These are phyloP conservation scores for Hansenula sp. DNA, from an alignment of 1,139 yeast genomes.

Conservation along the genomic window DNA sequence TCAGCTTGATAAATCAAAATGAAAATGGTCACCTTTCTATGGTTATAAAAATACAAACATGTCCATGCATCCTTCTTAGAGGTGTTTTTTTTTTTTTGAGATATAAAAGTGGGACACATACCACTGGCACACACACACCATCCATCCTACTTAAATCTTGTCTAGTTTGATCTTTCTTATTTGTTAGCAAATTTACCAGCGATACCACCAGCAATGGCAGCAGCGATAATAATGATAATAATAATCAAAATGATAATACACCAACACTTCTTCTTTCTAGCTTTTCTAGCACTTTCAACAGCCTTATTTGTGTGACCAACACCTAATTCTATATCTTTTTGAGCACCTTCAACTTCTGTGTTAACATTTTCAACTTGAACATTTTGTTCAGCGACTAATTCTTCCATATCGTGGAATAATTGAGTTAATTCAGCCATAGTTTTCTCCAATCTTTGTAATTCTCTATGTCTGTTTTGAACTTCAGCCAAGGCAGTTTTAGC, in stretches of 20 bases:
- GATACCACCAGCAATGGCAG: constrained; percentile 21
- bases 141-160: neutral
- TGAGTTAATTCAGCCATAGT: constrained; percentile 95
- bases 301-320: constrained; percentile 94
- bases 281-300: constrained; percentile 80
- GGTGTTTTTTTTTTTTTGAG: too few relatives aligned
- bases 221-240: constrained; percentile 67
- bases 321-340: constrained; percentile 89
- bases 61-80: neutral
- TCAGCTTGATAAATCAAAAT: neutral
- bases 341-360: constrained; percentile 78
- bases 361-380: constrained; percentile 81
- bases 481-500: constrained; percentile 94
- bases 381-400: constrained; percentile 93
- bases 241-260: constrained; percentile 66
- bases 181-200: constrained; percentile 7
- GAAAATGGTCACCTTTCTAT: neutral
- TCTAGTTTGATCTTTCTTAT: neutral
- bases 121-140: neutral
- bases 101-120: too few relatives aligned
- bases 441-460: constrained; percentile 89
- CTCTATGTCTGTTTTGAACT: constrained; percentile 95
- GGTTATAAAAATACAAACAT: constrained; percentile 1
- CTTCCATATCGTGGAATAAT: constrained; percentile 95
- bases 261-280: constrained; percentile 90